A percentile compares a stretch with the other conserved stretches of the same genome.
Evolutionary conservation across 257 asterid genomes (phyloP).

Genomic region (Buddleja alternifolia): DNA sequence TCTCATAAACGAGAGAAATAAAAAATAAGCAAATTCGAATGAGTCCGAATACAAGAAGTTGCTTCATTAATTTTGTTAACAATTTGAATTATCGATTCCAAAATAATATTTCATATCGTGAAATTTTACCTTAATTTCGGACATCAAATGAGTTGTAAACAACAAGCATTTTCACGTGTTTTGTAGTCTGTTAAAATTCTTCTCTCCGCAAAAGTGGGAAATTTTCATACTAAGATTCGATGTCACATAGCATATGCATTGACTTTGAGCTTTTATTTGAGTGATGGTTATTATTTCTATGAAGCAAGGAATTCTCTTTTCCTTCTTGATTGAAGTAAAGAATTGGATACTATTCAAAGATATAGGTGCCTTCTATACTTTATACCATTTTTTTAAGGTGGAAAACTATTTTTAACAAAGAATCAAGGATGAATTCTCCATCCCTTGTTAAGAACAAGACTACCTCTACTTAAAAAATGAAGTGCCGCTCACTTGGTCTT

Average conservation of each 20-base stretch:
- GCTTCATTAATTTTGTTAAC: neutral
- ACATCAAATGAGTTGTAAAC: neutral
- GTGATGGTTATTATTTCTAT: neutral
- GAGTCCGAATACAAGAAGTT: too few relatives aligned
- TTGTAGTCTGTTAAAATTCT: neutral
- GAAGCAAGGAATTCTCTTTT: neutral
- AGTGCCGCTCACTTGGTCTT: too few relatives aligned
- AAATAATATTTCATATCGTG: neutral
- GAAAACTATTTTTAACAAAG: too few relatives aligned
- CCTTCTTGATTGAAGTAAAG: neutral
- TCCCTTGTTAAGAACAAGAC: too few relatives aligned
- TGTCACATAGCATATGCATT: conserved; percentile 1
- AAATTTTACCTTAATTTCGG: neutral
- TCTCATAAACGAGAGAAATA: too few relatives aligned
- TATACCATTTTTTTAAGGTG: too few relatives aligned
- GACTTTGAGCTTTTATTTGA: conserved; percentile 16
- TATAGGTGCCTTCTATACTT: too few relatives aligned
- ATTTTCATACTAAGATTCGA: neutral
- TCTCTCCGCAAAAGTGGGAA: conserved; percentile 28
- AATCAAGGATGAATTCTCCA: too few relatives aligned
- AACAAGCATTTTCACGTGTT: conserved; percentile 7
- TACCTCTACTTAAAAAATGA: too few relatives aligned
- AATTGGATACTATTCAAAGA: conserved; percentile 16
- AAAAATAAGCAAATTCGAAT: too few relatives aligned
- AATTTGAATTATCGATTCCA: neutral